These are phyloP conservation scores for Phytophthora sp. DNA, from an alignment of 352 stramenopile genomes.

Conservation along the genomic window DNA sequence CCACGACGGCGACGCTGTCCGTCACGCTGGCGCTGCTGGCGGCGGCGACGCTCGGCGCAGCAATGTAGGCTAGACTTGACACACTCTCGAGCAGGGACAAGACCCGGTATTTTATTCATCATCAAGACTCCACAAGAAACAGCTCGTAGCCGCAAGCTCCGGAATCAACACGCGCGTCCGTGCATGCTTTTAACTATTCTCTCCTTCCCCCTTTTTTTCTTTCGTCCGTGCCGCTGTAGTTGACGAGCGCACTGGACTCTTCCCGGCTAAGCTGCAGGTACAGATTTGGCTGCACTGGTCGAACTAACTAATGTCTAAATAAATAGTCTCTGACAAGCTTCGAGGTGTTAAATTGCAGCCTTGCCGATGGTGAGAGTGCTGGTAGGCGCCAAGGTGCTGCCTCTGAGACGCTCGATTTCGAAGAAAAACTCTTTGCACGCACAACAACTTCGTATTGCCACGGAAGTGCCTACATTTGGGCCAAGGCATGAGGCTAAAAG, in stretches of 20 bases:
- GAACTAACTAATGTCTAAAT: too few relatives aligned
- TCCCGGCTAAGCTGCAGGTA: too few relatives aligned
- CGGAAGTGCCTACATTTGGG: not conserved
- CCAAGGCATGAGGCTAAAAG: not conserved
- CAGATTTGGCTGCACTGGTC: too few relatives aligned
- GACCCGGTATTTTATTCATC: slow-evolving; percentile 41
- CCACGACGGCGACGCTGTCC: slow-evolving; percentile 9
- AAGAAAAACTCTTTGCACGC: too few relatives aligned
- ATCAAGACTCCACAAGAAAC: slow-evolving; percentile 20
- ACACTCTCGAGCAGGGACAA: too few relatives aligned
- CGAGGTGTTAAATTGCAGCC: not conserved
- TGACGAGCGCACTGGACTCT: too few relatives aligned
- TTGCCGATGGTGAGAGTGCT: not conserved
- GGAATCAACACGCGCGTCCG: slow-evolving; percentile 1
- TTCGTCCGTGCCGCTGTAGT: too few relatives aligned
- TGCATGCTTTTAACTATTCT: too few relatives aligned
- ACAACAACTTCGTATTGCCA: not conserved
- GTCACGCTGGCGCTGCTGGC: slow-evolving; percentile 5
- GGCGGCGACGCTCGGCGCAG: slow-evolving; percentile 7
- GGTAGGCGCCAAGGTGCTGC: not conserved
- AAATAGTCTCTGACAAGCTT: not conserved
- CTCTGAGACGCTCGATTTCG: not conserved
- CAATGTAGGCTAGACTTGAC: slow-evolving; percentile 21
- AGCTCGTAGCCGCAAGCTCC: slow-evolving; percentile 6
- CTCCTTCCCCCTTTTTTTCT: too few relatives aligned